These are phyloP conservation scores for Xylariaceae sp. DNA, from an alignment of 2,329 filamentous ascomycete species.

Conservation along the genomic window DNA sequence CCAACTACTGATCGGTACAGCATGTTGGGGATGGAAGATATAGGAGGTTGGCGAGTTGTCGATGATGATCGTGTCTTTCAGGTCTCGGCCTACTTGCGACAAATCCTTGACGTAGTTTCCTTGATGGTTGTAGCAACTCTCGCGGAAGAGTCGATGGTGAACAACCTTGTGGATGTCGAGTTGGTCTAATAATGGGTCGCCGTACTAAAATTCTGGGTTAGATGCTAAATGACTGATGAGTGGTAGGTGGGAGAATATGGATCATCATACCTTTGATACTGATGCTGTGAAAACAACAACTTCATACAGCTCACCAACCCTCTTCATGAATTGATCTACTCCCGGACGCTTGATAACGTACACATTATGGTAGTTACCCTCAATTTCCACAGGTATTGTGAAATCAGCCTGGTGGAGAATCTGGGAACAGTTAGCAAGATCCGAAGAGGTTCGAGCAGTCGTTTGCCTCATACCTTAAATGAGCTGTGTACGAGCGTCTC, in stretches of 20 bases:
- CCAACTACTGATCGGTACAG: slow-evolving; percentile 99
- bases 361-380: slow-evolving; percentile 98
- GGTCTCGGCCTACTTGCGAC: slow-evolving; percentile 90
- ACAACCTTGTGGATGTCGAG: slow-evolving; percentile 96
- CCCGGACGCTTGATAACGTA: slow-evolving; percentile 99
- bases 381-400: slow-evolving; percentile 97
- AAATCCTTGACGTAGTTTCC: slow-evolving; percentile 99
- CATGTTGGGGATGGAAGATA: slow-evolving; percentile 98
- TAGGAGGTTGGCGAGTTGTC: slow-evolving; percentile 99
- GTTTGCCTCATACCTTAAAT: slow-evolving; percentile 71
- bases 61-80: slow-evolving; percentile 98
- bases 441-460: neutral
- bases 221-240: slow-evolving; percentile 1
- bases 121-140: slow-evolving; percentile 99
- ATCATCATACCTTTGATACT: slow-evolving; percentile 78
- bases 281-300: slow-evolving; percentile 98
- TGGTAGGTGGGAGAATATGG: slow-evolving; percentile 1
- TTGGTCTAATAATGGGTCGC: slow-evolving; percentile 92
- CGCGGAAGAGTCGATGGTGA: slow-evolving; percentile 91
- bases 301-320: slow-evolving; percentile 95
- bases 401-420: slow-evolving; percentile 98
- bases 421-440: slow-evolving; percentile 39
- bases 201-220: slow-evolving; percentile 60
- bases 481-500: slow-evolving; percentile 98
- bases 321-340: slow-evolving; percentile 98